Evolutionary conservation across 2,329 filamentous ascomycete species (phyloP).

Genomic region (Fusarium temperatum): DNA sequence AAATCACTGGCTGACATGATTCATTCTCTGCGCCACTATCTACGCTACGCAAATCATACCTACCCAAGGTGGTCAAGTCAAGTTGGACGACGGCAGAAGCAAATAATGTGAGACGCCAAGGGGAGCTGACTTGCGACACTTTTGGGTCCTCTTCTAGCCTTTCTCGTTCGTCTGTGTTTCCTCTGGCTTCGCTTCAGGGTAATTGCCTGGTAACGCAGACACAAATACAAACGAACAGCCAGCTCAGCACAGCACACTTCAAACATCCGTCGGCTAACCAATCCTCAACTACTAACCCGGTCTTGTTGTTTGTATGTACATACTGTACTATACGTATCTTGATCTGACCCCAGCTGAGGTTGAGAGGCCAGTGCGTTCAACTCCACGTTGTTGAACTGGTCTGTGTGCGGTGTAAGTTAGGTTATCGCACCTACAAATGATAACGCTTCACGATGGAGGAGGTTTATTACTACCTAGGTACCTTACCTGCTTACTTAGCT

Average conservation of each 20-base stretch:
- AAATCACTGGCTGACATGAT: neutral
- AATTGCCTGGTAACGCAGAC: constrained; percentile 23
- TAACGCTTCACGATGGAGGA: neutral
- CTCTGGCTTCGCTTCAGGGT: constrained; percentile 15
- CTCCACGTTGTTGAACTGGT: constrained; percentile 16
- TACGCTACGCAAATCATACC: neutral
- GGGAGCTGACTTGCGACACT: constrained; percentile 29
- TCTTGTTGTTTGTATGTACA: neutral
- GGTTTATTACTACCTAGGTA: neutral
- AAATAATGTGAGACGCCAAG: constrained; percentile 16
- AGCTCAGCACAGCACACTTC: constrained; percentile 1
- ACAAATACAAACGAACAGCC: constrained; percentile 23
- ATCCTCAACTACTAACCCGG: neutral
- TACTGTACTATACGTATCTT: neutral
- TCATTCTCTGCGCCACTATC: neutral
- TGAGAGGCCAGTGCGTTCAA: constrained; percentile 4
- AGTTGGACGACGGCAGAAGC: neutral
- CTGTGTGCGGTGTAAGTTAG: constrained; percentile 7
- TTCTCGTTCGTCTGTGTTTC: neutral
- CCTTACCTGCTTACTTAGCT: neutral
- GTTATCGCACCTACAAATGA: neutral
- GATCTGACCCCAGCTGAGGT: neutral
- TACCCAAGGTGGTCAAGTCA: neutral
- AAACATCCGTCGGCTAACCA: neutral
- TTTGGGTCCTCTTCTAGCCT: neutral